These are phyloP conservation scores for Rosa hybrid DNA, from an alignment of 331 rosid genomes.

Conservation along the genomic window DNA sequence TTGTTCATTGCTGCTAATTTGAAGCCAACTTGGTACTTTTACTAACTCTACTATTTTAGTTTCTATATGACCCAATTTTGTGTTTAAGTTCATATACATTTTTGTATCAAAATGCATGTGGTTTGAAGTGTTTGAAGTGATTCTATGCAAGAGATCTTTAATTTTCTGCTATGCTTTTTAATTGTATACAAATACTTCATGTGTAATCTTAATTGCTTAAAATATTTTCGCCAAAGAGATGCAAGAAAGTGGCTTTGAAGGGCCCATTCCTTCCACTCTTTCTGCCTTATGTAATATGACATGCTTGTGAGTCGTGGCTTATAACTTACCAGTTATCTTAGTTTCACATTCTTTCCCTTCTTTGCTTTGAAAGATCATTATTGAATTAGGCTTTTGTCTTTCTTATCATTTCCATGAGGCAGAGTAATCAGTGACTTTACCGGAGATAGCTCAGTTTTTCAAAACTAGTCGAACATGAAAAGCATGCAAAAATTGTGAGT, in stretches of 20 bases:
- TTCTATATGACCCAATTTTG: neutral
- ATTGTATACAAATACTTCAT: neutral
- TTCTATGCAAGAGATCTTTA: constrained; percentile 27
- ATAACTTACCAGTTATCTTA: no score
- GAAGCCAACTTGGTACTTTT: constrained; percentile 70
- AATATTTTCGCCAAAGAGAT: constrained; percentile 15
- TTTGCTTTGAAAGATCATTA: no score
- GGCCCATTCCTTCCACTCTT: constrained; percentile 27
- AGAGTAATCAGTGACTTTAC: constrained; percentile 12
- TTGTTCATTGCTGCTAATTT: constrained; percentile 84
- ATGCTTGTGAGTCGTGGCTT: constrained; percentile 16
- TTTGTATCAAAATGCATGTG: neutral
- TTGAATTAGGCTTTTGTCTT: neutral
- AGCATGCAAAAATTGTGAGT: constrained; percentile 15
- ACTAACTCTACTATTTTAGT: neutral
- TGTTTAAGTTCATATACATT: neutral
- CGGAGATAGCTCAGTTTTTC: constrained; percentile 7
- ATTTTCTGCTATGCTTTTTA: neutral
- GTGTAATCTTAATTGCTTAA: neutral
- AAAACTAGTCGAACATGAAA: constrained; percentile 2
- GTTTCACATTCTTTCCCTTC: neutral
- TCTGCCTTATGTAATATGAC: constrained; percentile 15
- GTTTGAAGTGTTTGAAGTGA: neutral
- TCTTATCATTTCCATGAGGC: neutral
- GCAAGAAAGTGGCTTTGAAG: constrained; percentile 30